Evolutionary conservation across 2,329 filamentous ascomycete species (phyloP), one percentile per base, ranked within the genome.

Genomic region (Nigrospora sphaerica): DNA sequence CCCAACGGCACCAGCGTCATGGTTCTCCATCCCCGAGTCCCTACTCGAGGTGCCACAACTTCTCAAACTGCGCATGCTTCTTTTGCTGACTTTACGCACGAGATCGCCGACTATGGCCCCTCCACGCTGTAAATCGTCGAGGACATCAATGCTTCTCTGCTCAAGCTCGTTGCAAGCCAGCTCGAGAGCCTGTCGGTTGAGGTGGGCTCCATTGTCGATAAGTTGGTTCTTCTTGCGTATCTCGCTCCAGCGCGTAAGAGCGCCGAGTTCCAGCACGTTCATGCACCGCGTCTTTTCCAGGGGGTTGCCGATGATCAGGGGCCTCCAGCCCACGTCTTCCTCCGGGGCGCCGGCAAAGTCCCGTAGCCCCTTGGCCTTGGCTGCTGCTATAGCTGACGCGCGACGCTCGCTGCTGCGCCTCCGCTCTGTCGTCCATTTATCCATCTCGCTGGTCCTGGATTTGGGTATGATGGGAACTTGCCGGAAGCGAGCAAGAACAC

Each of bases 231-330:
- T 77, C 53, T 67, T 74, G 49, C 79, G 71, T 49, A 91, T 88
- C 62, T 89, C 85, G 19, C 78, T 85, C 82, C 84, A 91, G 36
- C 86, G 71, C 43, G 77, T 84, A 71, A 85, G 69, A 33, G 69
- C 66, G 0, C 86, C 86, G 48, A 87, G 66, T 62, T 91, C 86
- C 14, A 91, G 68, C 19, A 88, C 61, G 59, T 80, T 88, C 74
- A 90, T 81, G 49, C 82, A 75, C 42, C 86, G 74, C 57, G 77
- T 79, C 62, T 81, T 83, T 40, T 83, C 79, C 39, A 78, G 80
- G 12, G 86, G 85, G 57, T 86, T 85, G 12, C 86, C 85, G 58
- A 88, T 79, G 52, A 89, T 77, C 28, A 83, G 72, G 1, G 86
- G 81, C 48, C 78, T 78, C 85, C 83, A 89, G 40, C 57, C 59